Base-by-base conservation (phyloP, 768 basidiomycete species). In the Rhodotorula babjevae region DNA sequence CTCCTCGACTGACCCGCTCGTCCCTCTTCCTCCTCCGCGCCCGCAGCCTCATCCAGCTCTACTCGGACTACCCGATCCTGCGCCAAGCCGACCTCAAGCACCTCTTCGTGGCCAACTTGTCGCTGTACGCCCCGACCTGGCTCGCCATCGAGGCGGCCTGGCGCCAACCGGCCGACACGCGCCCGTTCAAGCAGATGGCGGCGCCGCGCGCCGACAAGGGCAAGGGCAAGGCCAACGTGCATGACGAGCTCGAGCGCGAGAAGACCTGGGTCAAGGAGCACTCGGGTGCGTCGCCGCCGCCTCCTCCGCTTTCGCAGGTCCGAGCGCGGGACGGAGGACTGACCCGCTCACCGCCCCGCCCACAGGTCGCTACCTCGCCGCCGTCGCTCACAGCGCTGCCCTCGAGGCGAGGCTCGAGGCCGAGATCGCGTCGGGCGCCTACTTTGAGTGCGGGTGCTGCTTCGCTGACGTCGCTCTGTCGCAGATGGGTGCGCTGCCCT, bases 401-500 rank as follows among this genome's bases (percentile, higher is more conserved):
- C 16, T 40, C 21, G 57, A 44, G n/a, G 68, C 67, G 52, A 21
- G 46, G 42, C 60, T 57, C 42, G 70, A 76, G 62, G 69, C 61
- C 6, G 74, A 74, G 40, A 60, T 67, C 47, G 62, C 61, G 9
- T 50, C 67, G 7, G 74, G 74, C 29, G 50, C 57, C 3, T 67
- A 67, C 40, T 69, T 76, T 67, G 76, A 77, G 47, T 78, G 78
- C 60, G 78, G 78, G 0, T 78, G 78, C 60, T 78, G 78, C 71
- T 78, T 74, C 61, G 42, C 56, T 31, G 76, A 77, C 15, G 60
- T n/a, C 14, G 68, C 57, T 12, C 62, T 69, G 14, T 60, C 65
- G 0, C 67, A 65, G 62, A 60, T 74, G 47, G 36, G 73, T 74
- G 46, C 40, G 69, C 53, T 12, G 14, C 23, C 31, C 31, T 29